A percentile compares a stretch with the other conserved stretches of the same genome.
Conservation (phyloP, 208 protist genomes). For the Leishmania major region DNA sequence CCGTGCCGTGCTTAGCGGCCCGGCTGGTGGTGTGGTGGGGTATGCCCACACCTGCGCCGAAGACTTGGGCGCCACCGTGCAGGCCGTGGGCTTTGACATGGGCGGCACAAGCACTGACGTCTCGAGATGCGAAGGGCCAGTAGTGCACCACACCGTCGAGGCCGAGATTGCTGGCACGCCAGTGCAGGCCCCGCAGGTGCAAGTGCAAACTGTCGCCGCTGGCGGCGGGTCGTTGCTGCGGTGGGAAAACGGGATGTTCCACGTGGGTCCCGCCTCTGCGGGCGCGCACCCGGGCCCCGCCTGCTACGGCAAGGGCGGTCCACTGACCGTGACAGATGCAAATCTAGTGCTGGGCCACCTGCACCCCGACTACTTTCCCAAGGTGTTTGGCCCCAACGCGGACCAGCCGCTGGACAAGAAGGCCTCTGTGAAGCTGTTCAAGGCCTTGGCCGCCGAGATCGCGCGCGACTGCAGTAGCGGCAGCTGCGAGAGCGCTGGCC, state of each 20-base stretch:
- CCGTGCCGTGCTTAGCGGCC: slow-evolving; percentile 94
- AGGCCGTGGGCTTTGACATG: slow-evolving; percentile 95
- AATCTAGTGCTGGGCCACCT: slow-evolving; percentile 94
- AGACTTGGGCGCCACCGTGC: slow-evolving; percentile 33
- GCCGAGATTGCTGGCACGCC: slow-evolving; percentile 86
- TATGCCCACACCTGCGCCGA: slow-evolving; percentile 83
- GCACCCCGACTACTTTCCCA: slow-evolving; percentile 92
- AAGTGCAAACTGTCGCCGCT: slow-evolving; percentile 97
- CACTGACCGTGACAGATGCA: slow-evolving; percentile 94
- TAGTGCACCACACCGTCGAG: slow-evolving; percentile 90
- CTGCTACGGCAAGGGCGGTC: slow-evolving; percentile 94
- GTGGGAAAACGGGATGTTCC: slow-evolving; percentile 90
- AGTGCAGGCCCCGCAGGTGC: slow-evolving; percentile 94
- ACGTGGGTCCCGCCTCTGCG: slow-evolving; percentile 93
- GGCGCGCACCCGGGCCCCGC: slow-evolving; percentile 91
- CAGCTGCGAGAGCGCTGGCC: slow-evolving; percentile 3
- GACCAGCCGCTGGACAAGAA: slow-evolving; percentile 62
- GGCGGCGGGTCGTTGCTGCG: slow-evolving; percentile 94
- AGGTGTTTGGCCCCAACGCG: slow-evolving; percentile 92
- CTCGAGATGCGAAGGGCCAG: slow-evolving; percentile 72
- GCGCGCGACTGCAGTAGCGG: slow-evolving; percentile 30
- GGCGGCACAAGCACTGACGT: slow-evolving; percentile 97
- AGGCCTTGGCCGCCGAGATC: slow-evolving; percentile 61
- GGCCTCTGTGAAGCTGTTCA: slow-evolving; percentile 65
- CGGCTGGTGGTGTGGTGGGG: slow-evolving; percentile 95